A percentile compares a stretch with the other conserved stretches of the same genome.
Evolutionary conservation across 2,329 filamentous ascomycete genomes (phyloP).

Genomic region (Dactylellina leptospora): DNA sequence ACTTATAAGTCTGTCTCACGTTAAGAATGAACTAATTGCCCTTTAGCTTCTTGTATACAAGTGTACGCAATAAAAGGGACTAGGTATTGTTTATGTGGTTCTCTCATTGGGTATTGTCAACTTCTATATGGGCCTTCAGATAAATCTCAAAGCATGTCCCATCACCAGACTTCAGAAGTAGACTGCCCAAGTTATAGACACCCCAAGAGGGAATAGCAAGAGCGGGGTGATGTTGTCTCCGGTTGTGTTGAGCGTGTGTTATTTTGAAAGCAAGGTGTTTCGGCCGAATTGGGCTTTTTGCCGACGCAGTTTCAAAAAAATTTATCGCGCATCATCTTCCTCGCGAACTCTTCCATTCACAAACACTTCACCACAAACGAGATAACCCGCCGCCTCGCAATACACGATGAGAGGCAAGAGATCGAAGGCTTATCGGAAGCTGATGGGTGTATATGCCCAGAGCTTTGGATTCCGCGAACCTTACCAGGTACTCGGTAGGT

Average conservation of each 20-base stretch:
- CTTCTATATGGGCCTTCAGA: too few relatives aligned
- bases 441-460: constrained; percentile 90
- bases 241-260: constrained; percentile 29
- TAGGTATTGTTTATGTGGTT: too few relatives aligned
- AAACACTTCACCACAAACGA: not conserved
- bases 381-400: not conserved
- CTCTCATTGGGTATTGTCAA: too few relatives aligned
- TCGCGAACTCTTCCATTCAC: not conserved
- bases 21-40: too few relatives aligned
- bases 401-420: constrained; percentile 72
- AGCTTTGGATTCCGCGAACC: constrained; percentile 91
- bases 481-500: constrained; percentile 82
- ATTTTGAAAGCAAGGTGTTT: constrained; percentile 13
- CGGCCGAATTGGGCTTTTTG: constrained; percentile 26
- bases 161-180: too few relatives aligned
- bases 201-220: too few relatives aligned
- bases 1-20: too few relatives aligned
- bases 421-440: constrained; percentile 81
- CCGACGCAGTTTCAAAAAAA: constrained; percentile 19
- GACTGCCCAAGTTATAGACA: too few relatives aligned
- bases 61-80: too few relatives aligned
- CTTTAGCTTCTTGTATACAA: too few relatives aligned
- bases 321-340: constrained; percentile 16
- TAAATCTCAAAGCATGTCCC: too few relatives aligned
- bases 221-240: too few relatives aligned